Evolutionary conservation across 331 rosid species (phyloP), one percentile per base, ranked within the genome.

Genomic region (Dryas integrifolia): DNA sequence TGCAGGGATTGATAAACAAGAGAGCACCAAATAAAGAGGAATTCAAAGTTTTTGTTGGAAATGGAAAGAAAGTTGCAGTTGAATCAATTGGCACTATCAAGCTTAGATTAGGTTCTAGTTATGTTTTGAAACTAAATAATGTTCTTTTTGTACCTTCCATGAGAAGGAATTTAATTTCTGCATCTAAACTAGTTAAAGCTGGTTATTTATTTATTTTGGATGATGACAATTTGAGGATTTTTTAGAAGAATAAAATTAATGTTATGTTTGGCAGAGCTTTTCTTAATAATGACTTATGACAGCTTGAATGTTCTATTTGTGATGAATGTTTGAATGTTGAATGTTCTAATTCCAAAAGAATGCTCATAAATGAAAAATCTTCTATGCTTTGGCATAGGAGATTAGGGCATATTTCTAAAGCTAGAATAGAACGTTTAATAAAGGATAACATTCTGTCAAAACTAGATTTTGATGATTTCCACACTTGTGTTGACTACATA

Each of bases 341-440:
- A 4, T 50, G 18, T 50, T 13, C 14, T 12, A n/a, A 15, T 4
- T 21, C 24, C 24, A 50, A 50, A 6, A 50, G 55, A 12, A 12
- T 50, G 55, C 55, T 50, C 55, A 4, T 5, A 4, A 43, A 43
- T 44, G 38, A 64, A 2, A 10, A 64, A 0, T 64, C 49, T 7
- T 64, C 69, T 64, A 44, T 65, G 51, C 49, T 65, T 11, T 65
- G 56, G 70, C 55, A 65, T 45, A 18, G 41, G 35, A 65, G 70
- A 65, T 18, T 65, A 6, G 43, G 70, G 2, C 70, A 65, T 9
- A 65, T 65, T 39, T 65, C 38, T 6, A 45, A n/a, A 2, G 40
- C 45, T 4, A 65, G 55, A 65, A 10, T 65, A 13, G 26, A 21
- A 9, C 6, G 70, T 0, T 65, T 65, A 3, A 14, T n/a, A 4